phyloP scores from a whole-genome alignment of 306 rosid species.

The Astragalus glycyphyllos region DNA sequence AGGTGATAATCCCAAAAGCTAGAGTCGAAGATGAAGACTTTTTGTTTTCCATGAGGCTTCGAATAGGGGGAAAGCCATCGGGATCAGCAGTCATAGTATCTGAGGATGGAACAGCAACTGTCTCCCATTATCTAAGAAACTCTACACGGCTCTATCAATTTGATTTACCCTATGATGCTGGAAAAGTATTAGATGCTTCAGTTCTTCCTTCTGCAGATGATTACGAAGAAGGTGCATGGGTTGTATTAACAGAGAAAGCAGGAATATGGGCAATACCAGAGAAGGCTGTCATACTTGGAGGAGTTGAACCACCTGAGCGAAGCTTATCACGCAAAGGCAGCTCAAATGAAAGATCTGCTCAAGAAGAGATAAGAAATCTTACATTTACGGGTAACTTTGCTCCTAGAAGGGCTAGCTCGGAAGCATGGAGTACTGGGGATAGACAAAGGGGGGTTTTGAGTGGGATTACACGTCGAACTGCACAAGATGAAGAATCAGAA shows the following conservation, averaged over 20 bases:
- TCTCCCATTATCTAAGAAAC: constrained; percentile 75
- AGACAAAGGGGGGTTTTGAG: constrained; percentile 62
- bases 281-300: constrained; percentile 93
- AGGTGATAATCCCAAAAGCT: constrained; percentile 94
- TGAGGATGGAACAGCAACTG: constrained; percentile 94
- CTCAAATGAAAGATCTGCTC: constrained; percentile 88
- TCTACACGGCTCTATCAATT: constrained; percentile 84
- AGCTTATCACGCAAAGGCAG: constrained; percentile 97
- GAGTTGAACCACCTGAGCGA: constrained; percentile 97
- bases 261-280: constrained; percentile 99
- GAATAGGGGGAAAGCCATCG: constrained; percentile 90
- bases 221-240: constrained; percentile 94
- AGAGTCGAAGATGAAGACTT: constrained; percentile 84
- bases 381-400: constrained; percentile 66
- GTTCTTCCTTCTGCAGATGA: constrained; percentile 82
- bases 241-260: constrained; percentile 92
- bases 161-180: constrained; percentile 97
- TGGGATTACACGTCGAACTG: constrained; percentile 70
- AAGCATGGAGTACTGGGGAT: constrained; percentile 81
- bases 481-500: constrained; percentile 94
- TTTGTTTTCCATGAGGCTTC: constrained; percentile 91
- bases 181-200: constrained; percentile 97
- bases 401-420: constrained; percentile 80
- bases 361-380: constrained; percentile 80
- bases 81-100: constrained; percentile 88